These are phyloP conservation scores for Straminergon stramineum DNA, from an alignment of 225 moss, liverwort and hornwort species.

Conservation along the genomic window DNA sequence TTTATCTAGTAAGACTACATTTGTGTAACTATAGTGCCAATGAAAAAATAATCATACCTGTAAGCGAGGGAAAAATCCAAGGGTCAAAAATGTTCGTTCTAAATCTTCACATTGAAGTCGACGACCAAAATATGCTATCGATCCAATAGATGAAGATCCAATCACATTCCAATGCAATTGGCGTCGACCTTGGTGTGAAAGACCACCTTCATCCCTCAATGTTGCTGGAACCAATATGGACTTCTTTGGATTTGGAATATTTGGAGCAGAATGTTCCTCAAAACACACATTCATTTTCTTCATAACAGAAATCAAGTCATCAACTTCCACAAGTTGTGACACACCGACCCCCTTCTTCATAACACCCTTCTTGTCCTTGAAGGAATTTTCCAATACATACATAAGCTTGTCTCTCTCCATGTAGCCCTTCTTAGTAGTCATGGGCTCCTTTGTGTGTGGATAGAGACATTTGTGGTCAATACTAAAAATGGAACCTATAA, in stretches of 20 bases:
- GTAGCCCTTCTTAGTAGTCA: background rate
- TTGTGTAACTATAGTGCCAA: fast-evolving
- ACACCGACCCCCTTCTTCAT: fast-evolving
- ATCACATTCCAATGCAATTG: background rate
- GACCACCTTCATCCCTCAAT: background rate
- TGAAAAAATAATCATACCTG: background rate
- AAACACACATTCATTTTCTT: background rate
- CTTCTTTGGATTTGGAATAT: too few species aligned
- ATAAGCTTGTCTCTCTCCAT: background rate
- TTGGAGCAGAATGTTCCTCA: background rate
- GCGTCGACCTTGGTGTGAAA: background rate
- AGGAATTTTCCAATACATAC: background rate
- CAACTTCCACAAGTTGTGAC: background rate
- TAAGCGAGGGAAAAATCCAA: background rate
- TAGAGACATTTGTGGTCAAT: background rate
- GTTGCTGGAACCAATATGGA: background rate
- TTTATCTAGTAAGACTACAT: background rate
- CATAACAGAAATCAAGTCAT: background rate
- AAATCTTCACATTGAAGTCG: background rate
- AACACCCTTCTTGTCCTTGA: background rate
- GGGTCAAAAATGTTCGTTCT: background rate
- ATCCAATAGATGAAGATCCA: background rate
- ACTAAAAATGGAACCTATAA: background rate
- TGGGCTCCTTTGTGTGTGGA: fast-evolving
- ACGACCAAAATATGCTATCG: background rate